Evolutionary conservation across 371 early-diverging fungal species (phyloP), one percentile per base, ranked within the genome.

Genomic region (Mortierella sp.): DNA sequence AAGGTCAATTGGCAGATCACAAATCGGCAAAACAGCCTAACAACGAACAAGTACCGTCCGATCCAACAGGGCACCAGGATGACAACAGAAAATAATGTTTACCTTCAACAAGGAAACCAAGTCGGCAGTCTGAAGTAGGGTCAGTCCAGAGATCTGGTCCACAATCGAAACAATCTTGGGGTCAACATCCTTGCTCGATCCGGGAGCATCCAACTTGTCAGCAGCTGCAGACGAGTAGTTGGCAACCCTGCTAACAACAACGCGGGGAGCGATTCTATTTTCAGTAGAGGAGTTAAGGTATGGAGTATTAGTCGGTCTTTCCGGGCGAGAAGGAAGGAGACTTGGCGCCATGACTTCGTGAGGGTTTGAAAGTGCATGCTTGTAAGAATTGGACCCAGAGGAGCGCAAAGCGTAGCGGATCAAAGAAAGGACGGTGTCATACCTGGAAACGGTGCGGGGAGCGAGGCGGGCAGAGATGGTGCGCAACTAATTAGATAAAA

Each of bases 81-180:
- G 16, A 1, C 26, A 8, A 55, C 0, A 55, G 19, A 10, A 54
- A n/a, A n/a, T n/a, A 11, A 16, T 21, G 21, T 4, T 40, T 90
- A 97, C 95, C 95, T 98, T 98, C 83, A 98, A 92, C 83, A 93
- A 91, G 75, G 94, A 88, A 64, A 98, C 96, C 78, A 98, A 92
- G 74, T 95, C 93, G 61, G 98, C 94, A 24, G 98, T 97, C 90
- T 98, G 97, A 78, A 98, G 91, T 87, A 98, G 92, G 53, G 95
- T 98, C 87, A 98, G 91, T 78, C 90, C 90, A 53, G 96, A 93
- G 85, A 98, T 97, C 89, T 95, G 90, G 75, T 97, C 97, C 54
- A 98, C 98, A 82, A 98, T 96, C 74, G 91, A 87, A 51, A 92
- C 86, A 72, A 98, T 93, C 86, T 96, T 97, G 82, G 95, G 95